Evolutionary conservation across 2,329 filamentous ascomycete species (phyloP), one percentile per base, ranked within the genome.

Genomic region (Trichoderma sp.): DNA sequence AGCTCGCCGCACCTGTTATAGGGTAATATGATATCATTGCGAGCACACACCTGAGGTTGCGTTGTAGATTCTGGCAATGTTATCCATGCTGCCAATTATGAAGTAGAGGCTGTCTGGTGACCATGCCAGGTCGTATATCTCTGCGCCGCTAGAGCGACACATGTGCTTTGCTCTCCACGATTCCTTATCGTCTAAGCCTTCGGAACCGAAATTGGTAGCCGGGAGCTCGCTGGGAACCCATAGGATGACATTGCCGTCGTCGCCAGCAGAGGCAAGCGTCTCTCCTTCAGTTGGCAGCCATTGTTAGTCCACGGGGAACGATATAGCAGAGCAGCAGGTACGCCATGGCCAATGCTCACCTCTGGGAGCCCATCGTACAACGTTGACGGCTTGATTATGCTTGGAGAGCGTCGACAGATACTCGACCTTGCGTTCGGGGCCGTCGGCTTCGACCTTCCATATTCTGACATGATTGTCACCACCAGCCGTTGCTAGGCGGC

Each of bases 31-130:
- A 22, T 48, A 35, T 19, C 59, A 48, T 64, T 48, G 67, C 17
- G n/a, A 58, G n/a, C 70, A 73, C 85, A 71, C 83, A 94, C 92
- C 94, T 74, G 92, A 95, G 71, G 92, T 90, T 67, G 94, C 92
- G 79, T 97, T 97, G 84, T 97, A 98, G 74, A 99, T 98, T 69
- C 94, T 88, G 68, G 95, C 94, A 77, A 98, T 90, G 78, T 99
- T 99, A 82, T 99, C 95, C 94, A 99, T 98, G 81, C 95, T 98
- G 45, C 95, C 95, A 27, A 96, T 97, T 74, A 99, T 97, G 82
- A 99, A 97, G 81, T 96, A 95, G 45, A 90, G 84, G 45, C 92
- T 93, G 79, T 99, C 95, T n/a, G 96, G 96, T 58, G 95, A 98
- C 96, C 95, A 99, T 60, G 95, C 95, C 67, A 99, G 83, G 79